These are phyloP conservation scores for Globisporangium solare DNA, from an alignment of 352 stramenopile genomes.

Conservation along the genomic window DNA sequence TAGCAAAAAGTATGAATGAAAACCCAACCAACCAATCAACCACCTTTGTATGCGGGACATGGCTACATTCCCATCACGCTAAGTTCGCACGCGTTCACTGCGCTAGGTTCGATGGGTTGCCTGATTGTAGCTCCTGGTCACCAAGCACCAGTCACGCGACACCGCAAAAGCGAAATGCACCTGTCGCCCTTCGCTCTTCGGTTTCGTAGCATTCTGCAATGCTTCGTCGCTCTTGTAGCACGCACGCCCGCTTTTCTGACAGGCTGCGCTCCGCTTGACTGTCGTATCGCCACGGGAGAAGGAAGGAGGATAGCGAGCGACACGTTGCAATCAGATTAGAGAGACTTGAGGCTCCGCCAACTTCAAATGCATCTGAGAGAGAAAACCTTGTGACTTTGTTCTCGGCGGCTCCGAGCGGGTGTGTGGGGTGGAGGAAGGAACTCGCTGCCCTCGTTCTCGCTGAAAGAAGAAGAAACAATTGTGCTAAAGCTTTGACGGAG, in stretches of 20 bases:
- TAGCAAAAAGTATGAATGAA: too few relatives aligned
- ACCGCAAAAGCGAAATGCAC: background rate
- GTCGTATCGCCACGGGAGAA: background rate
- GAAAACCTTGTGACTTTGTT: background rate
- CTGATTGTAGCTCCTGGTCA: background rate
- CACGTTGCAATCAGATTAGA: background rate
- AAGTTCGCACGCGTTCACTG: background rate
- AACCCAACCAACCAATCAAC: too few relatives aligned
- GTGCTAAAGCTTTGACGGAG: too few relatives aligned
- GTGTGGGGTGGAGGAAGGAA: too few relatives aligned
- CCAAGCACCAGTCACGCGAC: background rate
- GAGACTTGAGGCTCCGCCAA: background rate
- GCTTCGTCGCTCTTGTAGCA: background rate
- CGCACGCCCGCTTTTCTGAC: background rate
- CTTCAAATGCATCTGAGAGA: background rate
- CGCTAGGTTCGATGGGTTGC: background rate
- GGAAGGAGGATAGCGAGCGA: too few relatives aligned
- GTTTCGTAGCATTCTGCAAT: too few relatives aligned
- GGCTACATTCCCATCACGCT: background rate
- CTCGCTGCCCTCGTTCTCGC: too few relatives aligned
- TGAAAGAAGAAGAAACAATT: too few relatives aligned
- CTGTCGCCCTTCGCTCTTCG: too few relatives aligned
- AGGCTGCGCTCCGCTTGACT: background rate
- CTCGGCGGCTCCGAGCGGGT: too few relatives aligned
- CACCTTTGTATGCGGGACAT: background rate